These are phyloP conservation scores for Trichoderma sp. DNA, from an alignment of 2,329 filamentous ascomycete genomes.

Conservation along the genomic window DNA sequence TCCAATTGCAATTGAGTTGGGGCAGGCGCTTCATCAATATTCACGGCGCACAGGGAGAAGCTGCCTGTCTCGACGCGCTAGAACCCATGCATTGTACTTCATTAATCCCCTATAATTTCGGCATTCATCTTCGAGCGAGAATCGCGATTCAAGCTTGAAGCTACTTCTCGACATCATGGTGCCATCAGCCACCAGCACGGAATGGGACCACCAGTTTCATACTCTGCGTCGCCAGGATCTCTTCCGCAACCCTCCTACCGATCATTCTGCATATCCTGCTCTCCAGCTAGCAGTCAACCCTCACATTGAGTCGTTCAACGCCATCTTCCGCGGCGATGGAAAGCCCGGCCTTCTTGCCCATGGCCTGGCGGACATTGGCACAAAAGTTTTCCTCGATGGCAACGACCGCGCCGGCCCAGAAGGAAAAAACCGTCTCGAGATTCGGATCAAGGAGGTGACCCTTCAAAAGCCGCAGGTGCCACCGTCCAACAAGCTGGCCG, in stretches of 20 bases:
- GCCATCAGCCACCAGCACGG: constrained; percentile 57
- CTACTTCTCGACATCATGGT: constrained; percentile 44
- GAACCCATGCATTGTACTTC: neutral
- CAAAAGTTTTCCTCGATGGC: constrained; percentile 82
- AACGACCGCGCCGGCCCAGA: constrained; percentile 58
- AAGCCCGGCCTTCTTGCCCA: constrained; percentile 59
- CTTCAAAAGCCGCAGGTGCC: constrained; percentile 80
- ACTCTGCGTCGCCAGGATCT: constrained; percentile 82
- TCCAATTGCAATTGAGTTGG: constrained; percentile 26
- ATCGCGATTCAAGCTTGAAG: neutral
- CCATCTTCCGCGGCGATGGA: constrained; percentile 72
- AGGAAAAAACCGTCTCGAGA: constrained; percentile 68
- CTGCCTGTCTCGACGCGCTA: constrained; percentile 11
- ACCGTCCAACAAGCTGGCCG: constrained; percentile 76
- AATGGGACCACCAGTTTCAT: constrained; percentile 84
- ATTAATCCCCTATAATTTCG: neutral
- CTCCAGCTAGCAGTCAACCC: constrained; percentile 83
- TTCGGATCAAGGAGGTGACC: constrained; percentile 77
- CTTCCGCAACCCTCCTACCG: constrained; percentile 82
- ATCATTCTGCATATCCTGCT: constrained; percentile 82
- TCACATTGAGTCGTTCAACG: constrained; percentile 95
- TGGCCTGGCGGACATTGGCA: constrained; percentile 83
- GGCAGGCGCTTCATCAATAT: constrained; percentile 9
- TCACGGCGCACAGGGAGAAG: neutral
- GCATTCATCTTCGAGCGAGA: neutral